phyloP scores from a whole-genome alignment of 176 grass and related monocot genomes.

The Avena eriantha region DNA sequence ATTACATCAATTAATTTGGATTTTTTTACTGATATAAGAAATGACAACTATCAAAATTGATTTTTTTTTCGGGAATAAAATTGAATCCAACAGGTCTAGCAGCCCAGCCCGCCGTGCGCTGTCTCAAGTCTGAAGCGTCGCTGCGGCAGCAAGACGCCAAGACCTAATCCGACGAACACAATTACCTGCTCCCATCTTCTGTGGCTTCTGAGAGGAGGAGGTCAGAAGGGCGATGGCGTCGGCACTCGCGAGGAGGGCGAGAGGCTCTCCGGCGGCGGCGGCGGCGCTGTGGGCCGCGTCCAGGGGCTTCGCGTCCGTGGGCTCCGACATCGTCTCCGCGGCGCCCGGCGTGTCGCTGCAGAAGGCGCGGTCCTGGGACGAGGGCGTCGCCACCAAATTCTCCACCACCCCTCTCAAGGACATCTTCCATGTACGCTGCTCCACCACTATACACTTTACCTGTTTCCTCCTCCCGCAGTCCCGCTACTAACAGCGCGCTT shows the following conservation, averaged over 20 bases:
- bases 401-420: constrained; percentile 82
- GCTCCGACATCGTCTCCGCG: constrained; percentile 72
- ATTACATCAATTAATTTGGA: too few relatives aligned
- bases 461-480: neutral
- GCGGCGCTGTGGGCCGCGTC: constrained; percentile 33
- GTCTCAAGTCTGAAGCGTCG: constrained; percentile 14
- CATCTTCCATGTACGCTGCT: constrained; percentile 68
- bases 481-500: neutral
- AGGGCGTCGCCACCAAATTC: constrained; percentile 89
- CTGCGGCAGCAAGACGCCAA: neutral
- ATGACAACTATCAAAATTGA: too few relatives aligned
- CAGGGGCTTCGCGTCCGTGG: constrained; percentile 56
- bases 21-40: too few relatives aligned
- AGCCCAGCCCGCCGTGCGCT: neutral
- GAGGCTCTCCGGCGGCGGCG: constrained; percentile 37
- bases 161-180: neutral
- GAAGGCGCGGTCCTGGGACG: constrained; percentile 92
- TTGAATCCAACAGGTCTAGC: neutral
- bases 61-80: too few relatives aligned
- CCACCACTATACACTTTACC: neutral
- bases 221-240: constrained; percentile 64
- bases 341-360: constrained; percentile 81
- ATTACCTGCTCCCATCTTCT: neutral
- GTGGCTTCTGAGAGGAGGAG: neutral
- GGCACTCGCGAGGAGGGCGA: constrained; percentile 58